These are phyloP conservation scores for Curvularia sp. DNA, from an alignment of 2,329 filamentous ascomycete species.

Conservation along the genomic window DNA sequence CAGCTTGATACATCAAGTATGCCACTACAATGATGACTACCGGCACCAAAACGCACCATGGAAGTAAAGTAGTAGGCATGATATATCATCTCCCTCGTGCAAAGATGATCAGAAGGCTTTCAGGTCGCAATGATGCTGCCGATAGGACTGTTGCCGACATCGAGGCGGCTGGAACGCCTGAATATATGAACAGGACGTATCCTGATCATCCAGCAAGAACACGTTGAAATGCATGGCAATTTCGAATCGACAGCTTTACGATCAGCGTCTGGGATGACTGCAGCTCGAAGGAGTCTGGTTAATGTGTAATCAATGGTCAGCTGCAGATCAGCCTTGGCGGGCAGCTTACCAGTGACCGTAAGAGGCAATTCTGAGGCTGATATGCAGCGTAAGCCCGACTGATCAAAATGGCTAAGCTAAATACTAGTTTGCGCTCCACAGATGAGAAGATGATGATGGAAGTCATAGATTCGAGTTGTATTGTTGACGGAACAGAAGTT, in stretches of 20 bases:
- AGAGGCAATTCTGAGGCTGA: neutral
- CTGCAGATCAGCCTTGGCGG: neutral
- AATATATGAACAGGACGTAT: neutral
- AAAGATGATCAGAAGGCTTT: neutral
- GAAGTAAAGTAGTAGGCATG: neutral
- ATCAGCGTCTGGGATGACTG: neutral
- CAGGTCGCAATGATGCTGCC: neutral
- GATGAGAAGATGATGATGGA: neutral
- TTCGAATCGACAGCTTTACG: neutral
- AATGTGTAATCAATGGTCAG: neutral
- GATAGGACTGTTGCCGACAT: neutral
- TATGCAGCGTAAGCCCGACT: neutral
- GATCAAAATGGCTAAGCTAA: neutral
- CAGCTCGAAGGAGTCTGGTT: neutral
- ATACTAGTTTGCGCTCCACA: neutral
- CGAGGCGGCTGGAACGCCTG: neutral
- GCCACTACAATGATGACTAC: neutral
- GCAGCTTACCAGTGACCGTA: neutral
- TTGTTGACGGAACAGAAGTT: neutral
- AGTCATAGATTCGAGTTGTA: no score
- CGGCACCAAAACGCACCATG: neutral
- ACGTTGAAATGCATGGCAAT: neutral
- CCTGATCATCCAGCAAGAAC: neutral
- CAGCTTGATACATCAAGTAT: neutral
- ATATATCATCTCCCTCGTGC: neutral